These are phyloP conservation scores for Picochlorum sp. DNA, from an alignment of 139 green algal species.

Conservation along the genomic window DNA sequence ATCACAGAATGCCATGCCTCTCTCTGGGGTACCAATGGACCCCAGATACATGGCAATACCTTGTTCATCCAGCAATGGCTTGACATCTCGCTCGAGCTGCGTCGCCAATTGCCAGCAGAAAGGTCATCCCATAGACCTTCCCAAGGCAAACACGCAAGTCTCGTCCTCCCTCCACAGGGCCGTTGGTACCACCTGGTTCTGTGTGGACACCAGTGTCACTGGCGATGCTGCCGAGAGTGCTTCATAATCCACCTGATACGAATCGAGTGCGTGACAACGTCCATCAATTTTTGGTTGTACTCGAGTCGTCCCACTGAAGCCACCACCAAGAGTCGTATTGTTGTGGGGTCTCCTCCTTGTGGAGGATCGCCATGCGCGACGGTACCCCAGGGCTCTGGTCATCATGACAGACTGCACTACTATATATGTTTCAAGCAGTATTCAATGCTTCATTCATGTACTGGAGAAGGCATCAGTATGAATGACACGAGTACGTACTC, in stretches of 20 bases:
- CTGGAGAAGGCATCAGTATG: too few relatives aligned
- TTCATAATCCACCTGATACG: background rate
- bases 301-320: too few relatives aligned
- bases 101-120: slow-evolving; percentile 74
- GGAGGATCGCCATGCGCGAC: too few relatives aligned
- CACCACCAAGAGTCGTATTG: too few relatives aligned
- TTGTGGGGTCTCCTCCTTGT: too few relatives aligned
- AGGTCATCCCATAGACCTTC: slow-evolving; percentile 65
- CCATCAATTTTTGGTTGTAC: too few relatives aligned
- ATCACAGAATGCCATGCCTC: slow-evolving; percentile 58
- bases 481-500: too few relatives aligned
- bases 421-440: too few relatives aligned
- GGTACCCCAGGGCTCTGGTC: too few relatives aligned
- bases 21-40: slow-evolving; percentile 59
- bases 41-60: slow-evolving; percentile 63
- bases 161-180: slow-evolving; percentile 50
- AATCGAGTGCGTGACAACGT: background rate
- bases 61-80: slow-evolving; percentile 51
- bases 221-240: background rate
- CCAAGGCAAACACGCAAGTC: slow-evolving; percentile 47
- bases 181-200: slow-evolving; percentile 33
- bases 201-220: slow-evolving; percentile 34
- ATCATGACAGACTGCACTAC: too few relatives aligned
- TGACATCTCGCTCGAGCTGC: slow-evolving; percentile 63
- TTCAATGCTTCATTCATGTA: too few relatives aligned